These are phyloP conservation scores for Fusarium sp. DNA, from an alignment of 2,329 filamentous ascomycete genomes.

Conservation along the genomic window DNA sequence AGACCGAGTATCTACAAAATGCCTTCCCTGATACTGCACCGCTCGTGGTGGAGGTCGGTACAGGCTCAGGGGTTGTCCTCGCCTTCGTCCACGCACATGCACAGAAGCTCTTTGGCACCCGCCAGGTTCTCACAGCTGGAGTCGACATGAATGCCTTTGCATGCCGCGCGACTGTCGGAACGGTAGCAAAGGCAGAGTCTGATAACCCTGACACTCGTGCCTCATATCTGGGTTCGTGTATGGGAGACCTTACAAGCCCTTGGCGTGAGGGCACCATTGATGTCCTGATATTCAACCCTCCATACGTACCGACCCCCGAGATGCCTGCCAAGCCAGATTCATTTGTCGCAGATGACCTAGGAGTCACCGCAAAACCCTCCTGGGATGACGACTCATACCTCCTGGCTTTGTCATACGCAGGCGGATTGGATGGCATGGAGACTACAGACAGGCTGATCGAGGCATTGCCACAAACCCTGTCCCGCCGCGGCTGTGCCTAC, in stretches of 20 bases:
- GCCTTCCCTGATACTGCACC: constrained; percentile 70
- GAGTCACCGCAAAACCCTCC: constrained; percentile 52
- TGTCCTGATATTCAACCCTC: constrained; percentile 94
- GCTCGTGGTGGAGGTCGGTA: constrained; percentile 86
- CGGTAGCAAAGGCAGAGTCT: constrained; percentile 65
- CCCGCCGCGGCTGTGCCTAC: constrained; percentile 82
- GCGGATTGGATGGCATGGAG: constrained; percentile 92
- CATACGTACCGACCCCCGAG: constrained; percentile 89
- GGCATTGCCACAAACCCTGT: constrained; percentile 73
- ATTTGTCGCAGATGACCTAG: constrained; percentile 44
- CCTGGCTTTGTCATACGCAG: constrained; percentile 87
- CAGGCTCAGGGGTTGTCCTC: constrained; percentile 93
- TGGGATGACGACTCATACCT: constrained; percentile 88
- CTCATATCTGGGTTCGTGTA: constrained; percentile 73
- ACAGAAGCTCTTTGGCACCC: constrained; percentile 76
- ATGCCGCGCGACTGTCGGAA: constrained; percentile 79
- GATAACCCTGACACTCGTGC: constrained; percentile 56
- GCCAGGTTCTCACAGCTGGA: constrained; percentile 76
- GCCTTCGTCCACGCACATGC: constrained; percentile 87
- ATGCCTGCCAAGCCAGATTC: constrained; percentile 68
- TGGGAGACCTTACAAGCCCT: constrained; percentile 76
- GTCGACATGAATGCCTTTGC: constrained; percentile 89
- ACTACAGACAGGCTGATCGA: constrained; percentile 84
- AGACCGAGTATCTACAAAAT: constrained; percentile 74
- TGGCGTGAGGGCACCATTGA: constrained; percentile 74